phyloP scores from a whole-genome alignment of 768 basidiomycete species.

The Lactifluus echinatus region DNA sequence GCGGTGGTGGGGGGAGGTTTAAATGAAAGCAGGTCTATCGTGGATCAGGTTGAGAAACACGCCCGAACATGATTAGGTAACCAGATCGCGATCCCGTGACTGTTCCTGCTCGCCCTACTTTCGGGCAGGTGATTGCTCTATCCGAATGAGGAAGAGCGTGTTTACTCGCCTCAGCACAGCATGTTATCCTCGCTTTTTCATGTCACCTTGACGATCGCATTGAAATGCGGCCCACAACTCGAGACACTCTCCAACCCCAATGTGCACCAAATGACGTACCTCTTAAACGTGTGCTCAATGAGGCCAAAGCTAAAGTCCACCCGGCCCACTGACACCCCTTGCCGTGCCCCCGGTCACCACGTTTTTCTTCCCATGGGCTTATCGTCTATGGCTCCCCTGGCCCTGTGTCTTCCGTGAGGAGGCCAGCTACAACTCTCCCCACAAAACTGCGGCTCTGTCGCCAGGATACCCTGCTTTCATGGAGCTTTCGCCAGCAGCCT shows the following conservation, averaged over 20 bases:
- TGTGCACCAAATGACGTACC: conserved; percentile 15
- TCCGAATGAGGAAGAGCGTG: conserved; percentile 2
- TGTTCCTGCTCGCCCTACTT: neutral
- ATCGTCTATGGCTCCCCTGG: no score
- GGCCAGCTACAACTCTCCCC: no score
- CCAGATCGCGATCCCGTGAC: conserved; percentile 18
- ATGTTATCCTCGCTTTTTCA: conserved; percentile 7
- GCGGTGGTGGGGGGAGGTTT: neutral
- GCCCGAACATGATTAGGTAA: conserved; percentile 12
- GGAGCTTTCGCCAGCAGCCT: no score
- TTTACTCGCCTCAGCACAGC: conserved; percentile 12
- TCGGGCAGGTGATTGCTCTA: neutral
- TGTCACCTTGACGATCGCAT: conserved; percentile 12
- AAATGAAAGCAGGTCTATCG: neutral
- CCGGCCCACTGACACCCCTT: neutral
- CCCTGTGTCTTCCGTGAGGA: conserved; percentile 12
- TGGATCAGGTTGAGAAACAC: conserved; percentile 1
- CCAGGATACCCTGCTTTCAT: conserved; percentile 2
- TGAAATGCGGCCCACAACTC: neutral
- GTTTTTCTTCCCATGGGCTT: no score
- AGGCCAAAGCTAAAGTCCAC: neutral
- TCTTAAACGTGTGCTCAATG: conserved; percentile 1
- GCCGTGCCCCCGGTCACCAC: neutral
- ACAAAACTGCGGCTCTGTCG: neutral
- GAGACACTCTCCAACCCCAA: no score